Conservation (phyloP, 192 early-diverging fungal genomes). For the Geranomyces variabilis region DNA sequence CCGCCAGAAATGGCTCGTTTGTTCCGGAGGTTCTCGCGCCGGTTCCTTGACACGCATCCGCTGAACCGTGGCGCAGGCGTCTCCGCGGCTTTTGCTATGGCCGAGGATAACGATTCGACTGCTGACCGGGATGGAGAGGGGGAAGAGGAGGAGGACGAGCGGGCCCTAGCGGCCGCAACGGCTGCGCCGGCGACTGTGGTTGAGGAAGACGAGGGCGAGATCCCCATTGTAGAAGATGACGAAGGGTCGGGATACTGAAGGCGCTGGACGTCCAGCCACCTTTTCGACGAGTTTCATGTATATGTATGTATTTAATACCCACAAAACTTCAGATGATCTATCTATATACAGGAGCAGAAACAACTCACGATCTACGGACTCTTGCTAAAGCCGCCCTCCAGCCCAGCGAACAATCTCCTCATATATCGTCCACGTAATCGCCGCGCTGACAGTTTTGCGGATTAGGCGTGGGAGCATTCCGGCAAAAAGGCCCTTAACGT, state of each 20-base stretch:
- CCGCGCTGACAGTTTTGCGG: conserved; percentile 81
- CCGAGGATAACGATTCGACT: neutral
- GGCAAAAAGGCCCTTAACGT: conserved; percentile 76
- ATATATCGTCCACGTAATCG: conserved; percentile 92
- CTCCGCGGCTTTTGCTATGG: neutral
- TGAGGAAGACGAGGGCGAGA: too few relatives aligned
- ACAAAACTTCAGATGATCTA: too few relatives aligned
- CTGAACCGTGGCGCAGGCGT: neutral
- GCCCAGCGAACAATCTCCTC: conserved; percentile 68
- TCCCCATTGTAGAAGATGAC: too few relatives aligned
- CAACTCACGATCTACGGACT: too few relatives aligned
- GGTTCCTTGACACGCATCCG: neutral
- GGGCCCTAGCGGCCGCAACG: too few relatives aligned
- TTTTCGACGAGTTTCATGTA: too few relatives aligned
- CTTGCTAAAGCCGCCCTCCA: neutral
- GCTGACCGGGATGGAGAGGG: neutral
- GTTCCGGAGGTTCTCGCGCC: conserved; percentile 3
- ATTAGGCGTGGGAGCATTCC: conserved; percentile 81
- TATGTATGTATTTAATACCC: too few relatives aligned
- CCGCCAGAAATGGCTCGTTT: conserved; percentile 9
- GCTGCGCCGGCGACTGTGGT: too few relatives aligned
- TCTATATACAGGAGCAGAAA: too few relatives aligned
- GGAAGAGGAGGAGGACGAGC: conserved; percentile 12
- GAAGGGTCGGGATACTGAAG: too few relatives aligned
- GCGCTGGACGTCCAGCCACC: too few relatives aligned